Evolutionary conservation across 805 yeast genomes (phyloP), one percentile per base, ranked within the genome.

Genomic region (Jamesozyma jinghongensis): DNA sequence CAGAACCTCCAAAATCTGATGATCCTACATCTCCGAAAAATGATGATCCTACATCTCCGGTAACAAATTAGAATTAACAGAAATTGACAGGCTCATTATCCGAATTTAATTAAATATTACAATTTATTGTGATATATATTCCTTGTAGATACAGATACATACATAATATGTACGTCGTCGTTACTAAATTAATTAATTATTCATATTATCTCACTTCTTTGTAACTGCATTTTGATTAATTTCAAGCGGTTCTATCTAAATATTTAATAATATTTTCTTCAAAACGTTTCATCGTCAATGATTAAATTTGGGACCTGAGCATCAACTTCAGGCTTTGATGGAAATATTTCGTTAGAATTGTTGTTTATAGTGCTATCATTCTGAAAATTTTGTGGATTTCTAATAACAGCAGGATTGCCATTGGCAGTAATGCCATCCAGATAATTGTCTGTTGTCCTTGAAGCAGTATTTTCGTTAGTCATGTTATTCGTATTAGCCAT

Each of bases 211-310:
- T 28, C 13, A 7, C 31, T 11, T 25, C 11, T 25, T 25, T 25
- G 11, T 25, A 8, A 7, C 7, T 25, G 27, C 27, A 11, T n/a
- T n/a, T n/a, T n/a, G n/a, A n/a, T n/a, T n/a, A n/a, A n/a, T n/a
- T n/a, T n/a, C n/a, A n/a, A n/a, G n/a, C n/a, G n/a, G n/a, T n/a
- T n/a, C n/a, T n/a, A n/a, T n/a, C n/a, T n/a, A n/a, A 16, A 16
- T 16, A 35, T 28, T 18, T 28, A 16, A 7, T 29, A 17, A 19
- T 12, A 14, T 17, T 32, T 17, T 31, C 16, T 32, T 22, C 12
- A 59, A 39, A 59, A 59, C 4, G 64, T 59, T 43, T 59, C 64
- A 36, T 59, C 64, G 41, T 59, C 64, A n/a, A 53, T 57, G 20
- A 59, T 59, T 29, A 59, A 40, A 41, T 59, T 59, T 6, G 26